A percentile compares a stretch with the other conserved stretches of the same genome.
Conservation (phyloP, 352 stramenopile species). For the Phytopythium aichiense region DNA sequence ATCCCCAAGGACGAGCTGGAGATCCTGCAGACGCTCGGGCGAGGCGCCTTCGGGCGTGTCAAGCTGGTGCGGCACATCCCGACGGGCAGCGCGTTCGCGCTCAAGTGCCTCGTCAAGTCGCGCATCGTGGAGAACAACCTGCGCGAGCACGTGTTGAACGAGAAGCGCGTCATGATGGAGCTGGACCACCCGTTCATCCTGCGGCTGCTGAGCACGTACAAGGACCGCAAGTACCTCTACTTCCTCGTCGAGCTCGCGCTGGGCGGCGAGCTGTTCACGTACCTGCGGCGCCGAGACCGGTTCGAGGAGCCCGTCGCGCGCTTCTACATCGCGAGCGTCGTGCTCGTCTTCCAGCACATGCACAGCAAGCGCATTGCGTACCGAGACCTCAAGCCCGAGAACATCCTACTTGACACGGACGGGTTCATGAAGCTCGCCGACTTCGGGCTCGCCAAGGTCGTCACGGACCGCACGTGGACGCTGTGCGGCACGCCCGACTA, state of each 20-base stretch:
- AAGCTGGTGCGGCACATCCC: conserved; percentile 75
- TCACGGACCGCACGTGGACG: conserved; percentile 85
- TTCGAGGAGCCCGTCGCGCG: conserved; percentile 73
- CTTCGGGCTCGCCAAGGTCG: conserved; percentile 91
- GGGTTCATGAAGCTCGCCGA: conserved; percentile 90
- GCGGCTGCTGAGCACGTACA: conserved; percentile 86
- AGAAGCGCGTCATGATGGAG: conserved; percentile 86
- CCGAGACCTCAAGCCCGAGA: conserved; percentile 89
- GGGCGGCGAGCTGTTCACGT: conserved; percentile 92
- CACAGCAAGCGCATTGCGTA: conserved; percentile 89
- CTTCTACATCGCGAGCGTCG: conserved; percentile 89
- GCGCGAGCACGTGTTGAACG: conserved; percentile 90
- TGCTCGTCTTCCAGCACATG: conserved; percentile 90
- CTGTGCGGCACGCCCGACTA: conserved; percentile 92
- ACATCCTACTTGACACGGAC: conserved; percentile 80
- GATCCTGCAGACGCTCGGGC: conserved; percentile 71
- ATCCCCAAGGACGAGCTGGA: conserved; percentile 71
- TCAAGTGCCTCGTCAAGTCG: conserved; percentile 92
- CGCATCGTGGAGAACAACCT: conserved; percentile 90
- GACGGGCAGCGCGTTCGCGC: conserved; percentile 74
- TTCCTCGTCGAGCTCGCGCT: conserved; percentile 91
- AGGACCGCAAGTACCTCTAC: conserved; percentile 90
- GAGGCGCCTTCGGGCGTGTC: conserved; percentile 88
- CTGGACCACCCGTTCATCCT: conserved; percentile 91
- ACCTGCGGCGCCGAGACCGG: conserved; percentile 67